Conservation (phyloP, 1,139 yeast genomes). For the Meyerozyma smithsonii region DNA sequence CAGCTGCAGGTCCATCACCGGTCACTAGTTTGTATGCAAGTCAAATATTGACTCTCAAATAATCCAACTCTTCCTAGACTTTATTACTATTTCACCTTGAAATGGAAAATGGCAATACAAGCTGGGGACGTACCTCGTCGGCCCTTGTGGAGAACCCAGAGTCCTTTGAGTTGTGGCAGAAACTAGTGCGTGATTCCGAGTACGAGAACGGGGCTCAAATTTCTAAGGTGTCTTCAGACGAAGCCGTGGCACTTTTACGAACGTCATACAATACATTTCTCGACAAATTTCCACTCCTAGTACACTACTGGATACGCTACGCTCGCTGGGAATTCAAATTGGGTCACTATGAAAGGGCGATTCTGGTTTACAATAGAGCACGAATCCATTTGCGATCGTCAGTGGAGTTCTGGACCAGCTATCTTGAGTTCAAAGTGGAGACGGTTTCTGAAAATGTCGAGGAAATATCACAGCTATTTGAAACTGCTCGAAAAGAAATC, state of each 20-base stretch:
- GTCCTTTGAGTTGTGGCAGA: conserved; percentile 47
- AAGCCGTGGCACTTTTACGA: conserved; percentile 39
- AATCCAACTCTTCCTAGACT: too few species aligned
- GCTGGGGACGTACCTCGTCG: conserved; percentile 20
- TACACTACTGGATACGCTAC: conserved; percentile 76
- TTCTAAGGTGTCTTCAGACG: conserved; percentile 38
- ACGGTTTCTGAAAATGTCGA: conserved; percentile 30
- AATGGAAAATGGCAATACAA: background rate
- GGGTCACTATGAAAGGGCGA: conserved; percentile 49
- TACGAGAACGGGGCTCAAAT: conserved; percentile 30
- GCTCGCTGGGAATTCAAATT: conserved; percentile 64
- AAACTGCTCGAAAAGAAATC: conserved; percentile 53
- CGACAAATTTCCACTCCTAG: conserved; percentile 59
- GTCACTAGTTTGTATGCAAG: too few species aligned
- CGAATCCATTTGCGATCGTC: conserved; percentile 51
- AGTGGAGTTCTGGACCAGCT: conserved; percentile 70
- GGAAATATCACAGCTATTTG: conserved; percentile 46
- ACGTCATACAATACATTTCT: conserved; percentile 55
- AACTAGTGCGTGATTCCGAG: conserved; percentile 33
- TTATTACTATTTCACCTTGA: too few species aligned
- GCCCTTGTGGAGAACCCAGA: conserved; percentile 40
- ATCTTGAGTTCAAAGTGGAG: conserved; percentile 50
- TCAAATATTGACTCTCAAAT: too few species aligned
- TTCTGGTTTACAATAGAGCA: conserved; percentile 49
- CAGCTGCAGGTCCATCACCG: too few species aligned